These are phyloP conservation scores for Zygoascus meyerae DNA, from an alignment of 1,139 yeast genomes.

Conservation along the genomic window DNA sequence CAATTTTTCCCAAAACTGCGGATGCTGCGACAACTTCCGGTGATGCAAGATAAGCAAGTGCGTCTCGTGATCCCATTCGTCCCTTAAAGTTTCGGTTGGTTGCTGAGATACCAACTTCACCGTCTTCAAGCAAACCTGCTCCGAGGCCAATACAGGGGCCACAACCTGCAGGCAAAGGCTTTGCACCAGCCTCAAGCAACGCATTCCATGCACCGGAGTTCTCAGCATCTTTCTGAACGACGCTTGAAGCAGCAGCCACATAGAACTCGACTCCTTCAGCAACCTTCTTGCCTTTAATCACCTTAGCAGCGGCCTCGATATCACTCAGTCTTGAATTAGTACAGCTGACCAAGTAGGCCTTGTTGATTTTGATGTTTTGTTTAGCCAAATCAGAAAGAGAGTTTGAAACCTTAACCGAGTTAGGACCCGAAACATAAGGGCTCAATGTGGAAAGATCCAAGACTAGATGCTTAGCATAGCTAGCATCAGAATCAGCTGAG, in stretches of 20 bases:
- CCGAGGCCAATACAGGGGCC: conserved; percentile 99
- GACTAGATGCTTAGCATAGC: conserved; percentile 78
- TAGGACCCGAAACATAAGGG: conserved; percentile 95
- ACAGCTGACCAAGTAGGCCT: conserved; percentile 96
- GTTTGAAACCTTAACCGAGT: conserved; percentile 86
- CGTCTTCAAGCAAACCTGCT: conserved; percentile 84
- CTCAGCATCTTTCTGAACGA: conserved; percentile 90
- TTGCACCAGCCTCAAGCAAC: conserved; percentile 87
- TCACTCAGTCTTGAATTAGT: conserved; percentile 92
- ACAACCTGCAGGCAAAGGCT: conserved; percentile 95
- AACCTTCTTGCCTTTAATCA: conserved; percentile 71
- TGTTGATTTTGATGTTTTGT: conserved; percentile 71
- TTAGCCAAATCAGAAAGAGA: conserved; percentile 69
- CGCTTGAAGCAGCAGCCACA: conserved; percentile 94
- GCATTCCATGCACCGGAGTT: conserved; percentile 87
- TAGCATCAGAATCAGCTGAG: conserved; percentile 66
- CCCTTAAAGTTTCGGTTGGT: conserved; percentile 98
- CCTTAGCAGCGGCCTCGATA: conserved; percentile 88
- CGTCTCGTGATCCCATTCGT: conserved; percentile 97
- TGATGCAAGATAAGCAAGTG: conserved; percentile 90
- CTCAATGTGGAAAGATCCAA: conserved; percentile 78
- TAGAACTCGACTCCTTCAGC: conserved; percentile 90
- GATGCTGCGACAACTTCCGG: conserved; percentile 99
- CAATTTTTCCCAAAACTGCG: conserved; percentile 89
- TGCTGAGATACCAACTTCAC: conserved; percentile 97